Evolutionary conservation across 2,329 filamentous ascomycete species (phyloP).

Genomic region (Colletotrichum chrysophilum): DNA sequence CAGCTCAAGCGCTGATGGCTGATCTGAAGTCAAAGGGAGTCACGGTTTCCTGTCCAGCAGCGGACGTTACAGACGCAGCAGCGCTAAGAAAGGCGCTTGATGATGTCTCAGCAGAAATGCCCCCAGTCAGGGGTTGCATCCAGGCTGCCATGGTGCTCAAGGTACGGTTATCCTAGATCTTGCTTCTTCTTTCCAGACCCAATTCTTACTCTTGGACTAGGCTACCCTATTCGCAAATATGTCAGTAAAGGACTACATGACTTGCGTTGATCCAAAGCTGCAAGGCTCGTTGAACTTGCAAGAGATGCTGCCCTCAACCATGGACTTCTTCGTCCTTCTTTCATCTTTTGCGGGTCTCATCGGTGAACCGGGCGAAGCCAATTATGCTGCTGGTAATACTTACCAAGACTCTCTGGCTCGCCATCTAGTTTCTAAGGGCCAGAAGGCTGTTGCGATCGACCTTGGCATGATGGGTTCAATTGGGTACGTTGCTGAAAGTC

Average conservation of each 20-base stretch:
- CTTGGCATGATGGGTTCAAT: constrained; percentile 11
- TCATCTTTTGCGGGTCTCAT: constrained; percentile 31
- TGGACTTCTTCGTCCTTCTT: constrained; percentile 42
- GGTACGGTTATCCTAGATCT: not conserved
- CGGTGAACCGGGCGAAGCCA: constrained; percentile 35
- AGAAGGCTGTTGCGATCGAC: not conserved
- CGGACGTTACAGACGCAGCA: constrained; percentile 31
- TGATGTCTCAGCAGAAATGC: constrained; percentile 33
- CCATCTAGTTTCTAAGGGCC: not conserved
- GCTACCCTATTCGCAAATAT: constrained; percentile 49
- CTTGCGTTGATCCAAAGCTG: constrained; percentile 47
- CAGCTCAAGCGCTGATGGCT: constrained; percentile 17
- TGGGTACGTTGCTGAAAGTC: not conserved
- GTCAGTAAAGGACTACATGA: constrained; percentile 47
- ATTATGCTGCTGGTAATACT: constrained; percentile 36
- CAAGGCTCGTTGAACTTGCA: constrained; percentile 45
- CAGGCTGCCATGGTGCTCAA: constrained; percentile 1
- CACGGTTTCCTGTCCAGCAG: constrained; percentile 22
- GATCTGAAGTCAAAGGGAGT: constrained; percentile 27
- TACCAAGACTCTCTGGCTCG: constrained; percentile 30
- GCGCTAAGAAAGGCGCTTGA: constrained; percentile 35
- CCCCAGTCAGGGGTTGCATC: not conserved
- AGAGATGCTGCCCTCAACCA: constrained; percentile 18
- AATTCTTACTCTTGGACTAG: constrained; percentile 35
- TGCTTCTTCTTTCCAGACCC: not conserved